A percentile compares a stretch with the other conserved stretches of the same genome.
phyloP scores from a whole-genome alignment of 192 early-diverging fungal genomes.

The Phycomyces blakesleeanus region DNA sequence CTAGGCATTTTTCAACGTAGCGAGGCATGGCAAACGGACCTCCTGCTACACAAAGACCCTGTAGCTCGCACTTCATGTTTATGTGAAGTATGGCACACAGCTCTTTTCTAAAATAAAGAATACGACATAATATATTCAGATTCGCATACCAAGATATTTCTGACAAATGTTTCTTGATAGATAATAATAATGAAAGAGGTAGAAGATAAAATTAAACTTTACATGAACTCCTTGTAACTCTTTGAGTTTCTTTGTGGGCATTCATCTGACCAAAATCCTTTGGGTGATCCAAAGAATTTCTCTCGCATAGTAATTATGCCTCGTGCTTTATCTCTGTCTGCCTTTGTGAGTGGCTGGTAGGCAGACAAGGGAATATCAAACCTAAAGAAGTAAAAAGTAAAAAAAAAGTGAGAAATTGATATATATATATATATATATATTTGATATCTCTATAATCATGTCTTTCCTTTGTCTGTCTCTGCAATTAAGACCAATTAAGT shows the following conservation, averaged over 20 bases:
- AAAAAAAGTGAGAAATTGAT: neutral
- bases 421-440: too few relatives aligned
- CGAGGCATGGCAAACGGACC: slow-evolving; percentile 7
- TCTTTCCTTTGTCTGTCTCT: slow-evolving; percentile 18
- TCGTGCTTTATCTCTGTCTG: slow-evolving; percentile 21
- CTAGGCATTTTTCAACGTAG: neutral
- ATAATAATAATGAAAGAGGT: neutral
- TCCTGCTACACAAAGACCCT: slow-evolving; percentile 3
- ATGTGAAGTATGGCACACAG: neutral
- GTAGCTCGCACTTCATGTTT: slow-evolving; percentile 14
- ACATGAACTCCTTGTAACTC: slow-evolving; percentile 9
- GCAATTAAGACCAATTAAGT: slow-evolving; percentile 16
- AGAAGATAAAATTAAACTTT: neutral
- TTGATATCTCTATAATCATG: neutral
- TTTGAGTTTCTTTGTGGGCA: slow-evolving; percentile 2
- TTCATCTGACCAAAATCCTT: neutral
- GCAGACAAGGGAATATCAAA: slow-evolving; percentile 4
- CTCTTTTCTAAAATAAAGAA: slow-evolving; percentile 7
- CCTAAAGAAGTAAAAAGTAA: neutral
- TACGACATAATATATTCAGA: neutral
- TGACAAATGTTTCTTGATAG: neutral
- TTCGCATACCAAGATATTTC: too few relatives aligned
- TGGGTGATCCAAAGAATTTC: neutral
- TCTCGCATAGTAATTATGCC: slow-evolving; percentile 5
- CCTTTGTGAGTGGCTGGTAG: slow-evolving; percentile 7